These are phyloP conservation scores for Cucumis hystrix DNA, from an alignment of 306 rosid genomes.

Conservation along the genomic window DNA sequence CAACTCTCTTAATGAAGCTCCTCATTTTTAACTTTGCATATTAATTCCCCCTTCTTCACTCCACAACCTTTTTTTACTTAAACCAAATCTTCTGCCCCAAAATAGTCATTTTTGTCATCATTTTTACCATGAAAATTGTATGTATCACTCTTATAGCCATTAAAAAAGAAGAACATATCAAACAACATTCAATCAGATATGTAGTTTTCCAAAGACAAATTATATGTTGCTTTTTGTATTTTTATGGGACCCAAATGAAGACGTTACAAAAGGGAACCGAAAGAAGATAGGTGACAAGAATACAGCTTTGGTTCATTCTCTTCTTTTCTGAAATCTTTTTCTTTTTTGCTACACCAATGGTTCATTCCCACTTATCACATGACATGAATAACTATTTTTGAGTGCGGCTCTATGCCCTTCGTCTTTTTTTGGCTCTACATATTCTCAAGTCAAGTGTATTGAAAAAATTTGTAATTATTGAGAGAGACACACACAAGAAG, in stretches of 20 bases:
- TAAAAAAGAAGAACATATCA: background rate
- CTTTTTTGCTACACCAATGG: background rate
- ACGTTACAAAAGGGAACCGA: constrained; percentile 1
- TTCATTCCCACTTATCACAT: background rate
- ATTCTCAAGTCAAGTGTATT: background rate
- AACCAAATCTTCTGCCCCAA: background rate
- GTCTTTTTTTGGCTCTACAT: background rate
- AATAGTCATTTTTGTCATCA: background rate
- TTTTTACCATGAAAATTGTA: background rate
- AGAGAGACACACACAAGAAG: background rate
- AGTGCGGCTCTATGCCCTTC: background rate
- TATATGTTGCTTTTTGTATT: background rate
- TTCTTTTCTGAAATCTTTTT: background rate
- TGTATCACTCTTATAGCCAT: background rate
- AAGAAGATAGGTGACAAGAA: constrained; percentile 5
- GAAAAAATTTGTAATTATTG: background rate
- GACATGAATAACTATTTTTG: background rate
- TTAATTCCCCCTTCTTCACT: background rate
- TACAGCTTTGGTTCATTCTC: background rate
- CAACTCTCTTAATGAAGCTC: constrained; percentile 13
- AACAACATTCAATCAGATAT: background rate
- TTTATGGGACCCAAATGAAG: background rate
- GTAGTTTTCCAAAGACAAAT: background rate
- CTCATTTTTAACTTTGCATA: background rate
- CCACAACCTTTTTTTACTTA: background rate